Conservation (phyloP, 225 moss, liverwort and hornwort genomes). For the Antitrichia curtipendula region DNA sequence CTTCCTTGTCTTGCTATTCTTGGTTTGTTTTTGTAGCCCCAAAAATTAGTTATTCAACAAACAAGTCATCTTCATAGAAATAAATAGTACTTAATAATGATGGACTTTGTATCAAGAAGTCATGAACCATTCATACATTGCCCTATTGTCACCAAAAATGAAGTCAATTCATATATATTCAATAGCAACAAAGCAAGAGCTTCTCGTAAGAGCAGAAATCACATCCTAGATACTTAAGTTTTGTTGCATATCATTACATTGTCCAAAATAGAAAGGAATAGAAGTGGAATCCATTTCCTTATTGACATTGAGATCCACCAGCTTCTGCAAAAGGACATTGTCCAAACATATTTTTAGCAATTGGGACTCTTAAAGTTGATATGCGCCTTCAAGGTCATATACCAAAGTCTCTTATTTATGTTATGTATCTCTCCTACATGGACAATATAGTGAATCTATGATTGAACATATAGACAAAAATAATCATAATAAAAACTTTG, state of each 20-base stretch:
- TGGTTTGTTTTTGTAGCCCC: background rate
- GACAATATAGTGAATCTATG: accelerated
- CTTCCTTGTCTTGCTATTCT: background rate
- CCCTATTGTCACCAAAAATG: background rate
- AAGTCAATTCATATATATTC: background rate
- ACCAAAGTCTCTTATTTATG: too few relatives aligned
- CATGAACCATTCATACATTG: background rate
- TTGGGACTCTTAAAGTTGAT: background rate
- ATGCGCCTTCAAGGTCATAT: too few relatives aligned
- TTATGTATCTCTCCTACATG: background rate
- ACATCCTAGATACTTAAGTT: background rate
- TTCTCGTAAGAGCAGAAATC: background rate
- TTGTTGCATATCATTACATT: background rate
- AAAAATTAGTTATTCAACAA: background rate
- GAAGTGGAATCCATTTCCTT: background rate
- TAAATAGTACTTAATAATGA: background rate
- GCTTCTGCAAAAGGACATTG: background rate
- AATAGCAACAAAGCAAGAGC: background rate
- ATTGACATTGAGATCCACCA: background rate
- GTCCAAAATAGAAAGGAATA: too few relatives aligned
- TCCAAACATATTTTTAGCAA: background rate
- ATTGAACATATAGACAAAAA: background rate
- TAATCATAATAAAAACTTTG: background rate
- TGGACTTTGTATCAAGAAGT: background rate
- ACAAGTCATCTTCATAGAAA: background rate